Evolutionary conservation across 164 flowering plant genomes (phyloP), one percentile per base, ranked within the genome.

Genomic region (Liquidambar formosana): DNA sequence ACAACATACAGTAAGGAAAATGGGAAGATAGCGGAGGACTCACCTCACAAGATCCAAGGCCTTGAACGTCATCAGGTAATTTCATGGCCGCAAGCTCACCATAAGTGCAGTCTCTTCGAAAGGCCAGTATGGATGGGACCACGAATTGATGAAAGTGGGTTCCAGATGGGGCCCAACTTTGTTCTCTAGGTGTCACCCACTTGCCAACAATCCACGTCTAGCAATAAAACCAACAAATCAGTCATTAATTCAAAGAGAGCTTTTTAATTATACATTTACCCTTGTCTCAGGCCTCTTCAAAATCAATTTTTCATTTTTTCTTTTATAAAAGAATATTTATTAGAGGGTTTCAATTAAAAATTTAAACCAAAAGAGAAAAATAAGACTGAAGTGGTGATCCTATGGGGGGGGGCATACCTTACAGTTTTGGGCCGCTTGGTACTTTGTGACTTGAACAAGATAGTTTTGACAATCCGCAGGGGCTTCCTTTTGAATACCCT

Each of bases 141-240:
- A 93, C 99, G 76, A 94, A 94, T 66, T 94, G 97, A 71, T 94
- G 93, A 74, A 94, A 94, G 76, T 85, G 94, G 14, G 98, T 84
- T 33, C 98, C 98, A 0, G 77, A 5, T 54, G 98, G 94, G 0
- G 98, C 98, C 91, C 92, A 90, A 13, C 76, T 84, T 71, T 94
- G 98, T 72, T 89, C 79, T 59, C 86, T 70, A 25, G 86, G 90
- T 5, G 92, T 88, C 41, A 85, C 78, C 96, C 97, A 94, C 72
- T 94, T 94, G 15, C 99, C 99, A 11, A 88, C 92, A 0, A 93
- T 85, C 99, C 99, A 95, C 49, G 97, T 82, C 99, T 95, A 41
- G 8, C 5, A 48, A 38, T 21, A 27, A 25, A 26, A 27, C 6
- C 12, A 28, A 49, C 11, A 10, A 33, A 69, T 11, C 18, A 26